phyloP scores from a whole-genome alignment of 1,284 basidiomycete species.

The Ustilago vetiveriae region DNA sequence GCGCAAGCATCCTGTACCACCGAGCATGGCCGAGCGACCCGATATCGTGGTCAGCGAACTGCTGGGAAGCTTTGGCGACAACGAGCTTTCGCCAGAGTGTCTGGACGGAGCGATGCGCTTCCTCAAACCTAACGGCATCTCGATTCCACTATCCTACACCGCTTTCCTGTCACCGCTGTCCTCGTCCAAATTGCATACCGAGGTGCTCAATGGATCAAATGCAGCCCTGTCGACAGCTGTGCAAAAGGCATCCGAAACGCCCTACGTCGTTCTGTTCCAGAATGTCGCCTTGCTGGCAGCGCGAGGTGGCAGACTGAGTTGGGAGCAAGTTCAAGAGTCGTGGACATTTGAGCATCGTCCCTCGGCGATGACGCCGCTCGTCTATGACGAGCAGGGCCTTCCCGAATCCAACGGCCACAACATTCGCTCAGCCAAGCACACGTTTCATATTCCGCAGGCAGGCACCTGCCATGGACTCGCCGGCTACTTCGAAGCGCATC shows the following conservation, averaged over 20 bases:
- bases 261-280: constrained; percentile 98
- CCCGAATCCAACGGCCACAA: constrained; percentile 69
- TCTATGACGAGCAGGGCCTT: constrained; percentile 56
- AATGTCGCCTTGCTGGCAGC: constrained; percentile 72
- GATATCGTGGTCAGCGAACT: constrained; percentile 97
- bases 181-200: constrained; percentile 80
- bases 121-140: constrained; percentile 78
- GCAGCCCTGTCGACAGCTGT: constrained; percentile 22
- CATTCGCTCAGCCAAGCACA: constrained; percentile 68
- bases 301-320: constrained; percentile 71
- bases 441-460: constrained; percentile 92
- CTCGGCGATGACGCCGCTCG: constrained; percentile 43
- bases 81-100: constrained; percentile 97
- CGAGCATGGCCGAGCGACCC: constrained; percentile 73
- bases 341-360: constrained; percentile 91
- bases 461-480: constrained; percentile 96
- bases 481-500: constrained; percentile 94
- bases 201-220: constrained; percentile 37
- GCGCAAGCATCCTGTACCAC: constrained; percentile 75
- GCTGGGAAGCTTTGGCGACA: constrained; percentile 96
- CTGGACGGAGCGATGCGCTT: constrained; percentile 91
- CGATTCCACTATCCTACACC: constrained; percentile 94
- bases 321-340: constrained; percentile 87
- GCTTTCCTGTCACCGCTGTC: constrained; percentile 92
- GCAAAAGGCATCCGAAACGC: constrained; percentile 80